Conservation (phyloP, 1,284 basidiomycete genomes). For the Pseudozyma sp. region DNA sequence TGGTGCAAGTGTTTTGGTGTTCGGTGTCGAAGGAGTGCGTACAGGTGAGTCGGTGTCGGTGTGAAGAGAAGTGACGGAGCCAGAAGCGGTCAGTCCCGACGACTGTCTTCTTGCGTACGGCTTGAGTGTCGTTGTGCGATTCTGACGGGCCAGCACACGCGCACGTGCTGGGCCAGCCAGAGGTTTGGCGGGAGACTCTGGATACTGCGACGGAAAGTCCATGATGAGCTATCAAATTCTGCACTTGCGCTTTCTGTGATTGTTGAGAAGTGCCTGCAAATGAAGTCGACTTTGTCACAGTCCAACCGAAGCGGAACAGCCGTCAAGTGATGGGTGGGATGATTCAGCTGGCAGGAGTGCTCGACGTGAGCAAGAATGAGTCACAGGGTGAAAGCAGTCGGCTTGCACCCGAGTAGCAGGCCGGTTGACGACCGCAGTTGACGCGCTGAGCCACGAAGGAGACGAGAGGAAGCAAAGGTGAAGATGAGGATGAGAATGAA, state of each 20-base stretch:
- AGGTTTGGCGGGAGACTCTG: conserved; percentile 49
- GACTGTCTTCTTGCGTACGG: conserved; percentile 48
- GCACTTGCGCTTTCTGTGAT: neutral
- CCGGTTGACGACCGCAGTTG: conserved; percentile 17
- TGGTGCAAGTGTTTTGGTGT: conserved; percentile 32
- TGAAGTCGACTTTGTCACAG: no score
- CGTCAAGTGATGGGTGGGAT: neutral
- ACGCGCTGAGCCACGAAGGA: no score
- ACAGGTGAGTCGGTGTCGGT: conserved; percentile 21
- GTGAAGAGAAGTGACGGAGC: conserved; percentile 20
- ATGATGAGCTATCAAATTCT: conserved; percentile 16
- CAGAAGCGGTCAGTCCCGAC: conserved; percentile 14
- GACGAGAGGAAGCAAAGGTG: no score
- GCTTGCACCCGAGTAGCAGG: conserved; percentile 31
- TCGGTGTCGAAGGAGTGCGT: conserved; percentile 21
- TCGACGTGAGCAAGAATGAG: neutral
- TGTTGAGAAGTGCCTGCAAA: neutral
- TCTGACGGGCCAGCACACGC: conserved; percentile 42
- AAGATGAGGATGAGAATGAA: no score
- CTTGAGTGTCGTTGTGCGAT: conserved; percentile 42
- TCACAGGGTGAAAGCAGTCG: neutral
- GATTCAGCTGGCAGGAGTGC: neutral
- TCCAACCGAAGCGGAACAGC: neutral
- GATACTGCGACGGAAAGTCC: conserved; percentile 53
- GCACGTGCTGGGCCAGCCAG: conserved; percentile 44